Conservation (phyloP, 2,329 filamentous ascomycete genomes). For the Trichoderma endophyticum region DNA sequence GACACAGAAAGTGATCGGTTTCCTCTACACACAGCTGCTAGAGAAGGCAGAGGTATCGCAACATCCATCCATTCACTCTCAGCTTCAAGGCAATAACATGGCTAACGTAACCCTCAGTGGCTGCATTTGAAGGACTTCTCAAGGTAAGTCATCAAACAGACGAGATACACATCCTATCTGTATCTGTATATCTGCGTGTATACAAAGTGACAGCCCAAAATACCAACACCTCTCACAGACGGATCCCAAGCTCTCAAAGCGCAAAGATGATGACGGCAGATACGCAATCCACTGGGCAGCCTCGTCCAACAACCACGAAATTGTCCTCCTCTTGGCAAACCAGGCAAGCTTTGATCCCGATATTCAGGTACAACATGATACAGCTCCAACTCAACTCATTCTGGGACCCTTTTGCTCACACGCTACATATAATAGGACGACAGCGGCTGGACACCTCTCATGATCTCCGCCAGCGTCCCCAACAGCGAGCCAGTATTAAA, state of each 20-base stretch:
- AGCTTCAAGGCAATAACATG: not conserved
- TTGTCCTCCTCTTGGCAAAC: constrained; percentile 69
- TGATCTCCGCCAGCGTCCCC: constrained; percentile 75
- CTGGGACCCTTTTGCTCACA: not conserved
- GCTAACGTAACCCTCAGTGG: constrained; percentile 44
- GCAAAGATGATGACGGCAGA: constrained; percentile 80
- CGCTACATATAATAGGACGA: constrained; percentile 56
- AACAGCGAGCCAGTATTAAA: constrained; percentile 68
- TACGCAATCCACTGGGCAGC: constrained; percentile 92
- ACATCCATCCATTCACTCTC: not conserved
- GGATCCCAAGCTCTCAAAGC: constrained; percentile 71
- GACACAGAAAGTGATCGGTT: constrained; percentile 57
- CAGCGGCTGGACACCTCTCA: constrained; percentile 77
- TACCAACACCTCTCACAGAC: constrained; percentile 46
- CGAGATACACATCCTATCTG: not conserved
- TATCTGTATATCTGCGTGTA: not conserved
- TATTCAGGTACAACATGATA: constrained; percentile 55
- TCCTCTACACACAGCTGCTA: constrained; percentile 80
- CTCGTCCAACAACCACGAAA: constrained; percentile 74
- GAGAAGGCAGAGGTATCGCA: constrained; percentile 76
- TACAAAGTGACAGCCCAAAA: not conserved
- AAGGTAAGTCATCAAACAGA: constrained; percentile 24
- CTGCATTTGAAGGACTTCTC: constrained; percentile 62
- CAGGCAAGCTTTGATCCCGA: constrained; percentile 78
- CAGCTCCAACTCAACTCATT: no score